Conservation (phyloP, 2,329 filamentous ascomycete species). For the Trichoderma pleuroti region DNA sequence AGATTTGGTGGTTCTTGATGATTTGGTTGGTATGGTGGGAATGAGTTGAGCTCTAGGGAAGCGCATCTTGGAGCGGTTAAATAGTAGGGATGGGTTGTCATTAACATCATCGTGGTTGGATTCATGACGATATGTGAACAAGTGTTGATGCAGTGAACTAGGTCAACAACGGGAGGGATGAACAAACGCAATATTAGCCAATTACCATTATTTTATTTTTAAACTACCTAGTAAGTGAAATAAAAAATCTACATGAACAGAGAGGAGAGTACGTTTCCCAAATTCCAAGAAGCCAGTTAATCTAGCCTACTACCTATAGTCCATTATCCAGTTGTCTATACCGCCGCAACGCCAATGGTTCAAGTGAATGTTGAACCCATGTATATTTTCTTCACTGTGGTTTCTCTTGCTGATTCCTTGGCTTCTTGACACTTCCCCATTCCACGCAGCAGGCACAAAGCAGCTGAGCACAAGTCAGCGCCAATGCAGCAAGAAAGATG, state of each 20-base stretch:
- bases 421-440: constrained; percentile 65
- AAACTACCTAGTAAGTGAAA: background rate
- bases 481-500: constrained; percentile 61
- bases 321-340: background rate
- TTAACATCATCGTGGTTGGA: background rate
- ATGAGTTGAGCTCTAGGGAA: background rate
- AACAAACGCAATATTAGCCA: background rate
- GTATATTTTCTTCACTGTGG: background rate
- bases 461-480: constrained; percentile 52
- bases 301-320: background rate
- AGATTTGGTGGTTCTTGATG: background rate
- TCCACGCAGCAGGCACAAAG: constrained; percentile 58
- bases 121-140: background rate
- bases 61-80: background rate
- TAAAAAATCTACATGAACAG: background rate
- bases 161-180: background rate
- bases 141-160: background rate
- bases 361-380: background rate
- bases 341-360: background rate
- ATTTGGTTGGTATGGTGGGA: background rate
- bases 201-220: background rate
- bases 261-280: background rate
- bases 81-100: background rate
- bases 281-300: background rate
- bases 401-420: constrained; percentile 19